Base-by-base conservation (phyloP, 2,329 filamentous ascomycete species). In the Aschersonia sp. region DNA sequence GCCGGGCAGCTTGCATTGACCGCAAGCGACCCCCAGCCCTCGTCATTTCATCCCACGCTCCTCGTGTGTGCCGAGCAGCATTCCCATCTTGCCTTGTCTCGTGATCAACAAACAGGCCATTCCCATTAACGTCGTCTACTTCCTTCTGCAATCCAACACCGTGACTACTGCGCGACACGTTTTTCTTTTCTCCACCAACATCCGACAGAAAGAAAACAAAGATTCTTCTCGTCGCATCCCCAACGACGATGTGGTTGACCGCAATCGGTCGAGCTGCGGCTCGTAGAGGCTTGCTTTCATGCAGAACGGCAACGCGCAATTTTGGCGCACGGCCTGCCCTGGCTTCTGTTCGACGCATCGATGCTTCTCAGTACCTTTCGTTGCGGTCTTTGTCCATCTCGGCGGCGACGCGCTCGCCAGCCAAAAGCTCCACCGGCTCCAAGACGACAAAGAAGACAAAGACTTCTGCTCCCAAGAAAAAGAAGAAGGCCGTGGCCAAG, bases 401-500 rank as follows among this genome's bases (percentile, higher is more conserved):
- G 12, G 50, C 56, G 22, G 56, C 51, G 54, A 47, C 57, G 14
- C 55, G 53, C 47, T 55, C 55, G 40, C 55, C 62, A 6, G 49
- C 58, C 42, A 53, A 57, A 6, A 55, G 57, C 8, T 43, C 50
- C 10, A 50, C 52, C 11, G 44, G 51, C 22, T 52, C 46, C 7
- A 14, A 55, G 32, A 56, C 53, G 47, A 53, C 49, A 33, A 56
- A 55, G 52, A 53, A 47, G 12, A 32, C 55, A 4, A 41, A 40
- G 42, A 22, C 47, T 30, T 50, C 50, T 46, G 44, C 52, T n/a
- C 61, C 58, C 54, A 55, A 56, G 40, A 58, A 77, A 76, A 61
- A 68, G 72, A 41, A 51, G 68, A 4, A 68, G 63, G 71, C 30
- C 67, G 74, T 55, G 71, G 52, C 30, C 49, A 55, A 40, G 40